A percentile compares a stretch with the other conserved stretches of the same genome.
Evolutionary conservation across 495 filamentous ascomycete genomes (phyloP).

Genomic region (Talaromyces adpressus): DNA sequence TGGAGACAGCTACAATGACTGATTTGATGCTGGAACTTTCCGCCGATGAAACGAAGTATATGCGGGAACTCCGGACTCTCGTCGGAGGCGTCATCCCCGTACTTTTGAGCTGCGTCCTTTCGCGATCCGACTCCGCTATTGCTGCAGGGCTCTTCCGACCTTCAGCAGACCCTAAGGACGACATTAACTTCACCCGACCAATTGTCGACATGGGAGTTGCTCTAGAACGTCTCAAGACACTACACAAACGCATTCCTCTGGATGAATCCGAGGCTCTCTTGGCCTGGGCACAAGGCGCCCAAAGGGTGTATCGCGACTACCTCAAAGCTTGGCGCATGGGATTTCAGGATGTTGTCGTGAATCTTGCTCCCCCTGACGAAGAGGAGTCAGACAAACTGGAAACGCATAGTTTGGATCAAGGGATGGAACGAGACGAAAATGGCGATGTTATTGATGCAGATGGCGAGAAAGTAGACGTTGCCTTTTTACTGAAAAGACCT

Average conservation of each 20-base stretch:
- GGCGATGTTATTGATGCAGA: slow-evolving; percentile 71
- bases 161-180: slow-evolving; percentile 42
- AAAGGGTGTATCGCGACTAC: slow-evolving; percentile 79
- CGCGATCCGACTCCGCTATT: slow-evolving; percentile 56
- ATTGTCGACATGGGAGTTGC: slow-evolving; percentile 93
- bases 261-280: slow-evolving; percentile 61
- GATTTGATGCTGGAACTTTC: slow-evolving; percentile 77
- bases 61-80: slow-evolving; percentile 84
- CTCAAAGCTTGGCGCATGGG: slow-evolving; percentile 86
- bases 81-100: slow-evolving; percentile 97
- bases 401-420: slow-evolving; percentile 56
- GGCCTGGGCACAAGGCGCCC: slow-evolving; percentile 70
- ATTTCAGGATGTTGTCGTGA: slow-evolving; percentile 93
- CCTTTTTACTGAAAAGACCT: slow-evolving; percentile 83
- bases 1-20: slow-evolving; percentile 56
- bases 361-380: slow-evolving; percentile 67
- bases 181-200: slow-evolving; percentile 67
- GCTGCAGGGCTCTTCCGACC: slow-evolving; percentile 62
- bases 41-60: slow-evolving; percentile 83
- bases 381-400: slow-evolving; percentile 35
- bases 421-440: slow-evolving; percentile 66
- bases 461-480: slow-evolving; percentile 90
- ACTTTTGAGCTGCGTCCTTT: slow-evolving; percentile 77
- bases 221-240: slow-evolving; percentile 71
- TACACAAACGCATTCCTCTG: slow-evolving; percentile 73